A percentile compares a stretch with the other conserved stretches of the same genome.
These are phyloP conservation scores for Pseudognaphalium luteoalbum DNA, from an alignment of 129 eudicot species.

Conservation along the genomic window DNA sequence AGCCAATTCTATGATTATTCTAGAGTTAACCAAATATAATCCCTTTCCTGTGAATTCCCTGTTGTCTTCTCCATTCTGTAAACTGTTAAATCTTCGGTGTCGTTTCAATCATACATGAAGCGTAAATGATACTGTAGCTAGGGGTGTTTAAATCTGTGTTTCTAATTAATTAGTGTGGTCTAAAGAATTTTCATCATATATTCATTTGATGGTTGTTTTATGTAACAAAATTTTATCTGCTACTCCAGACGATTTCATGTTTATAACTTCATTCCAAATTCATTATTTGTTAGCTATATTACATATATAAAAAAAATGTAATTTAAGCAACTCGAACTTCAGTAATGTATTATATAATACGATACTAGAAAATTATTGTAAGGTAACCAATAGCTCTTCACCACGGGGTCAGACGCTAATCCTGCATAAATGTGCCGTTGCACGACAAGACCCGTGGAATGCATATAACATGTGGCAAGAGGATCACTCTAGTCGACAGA, in stretches of 20 bases:
- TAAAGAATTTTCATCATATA: not conserved
- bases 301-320: no score
- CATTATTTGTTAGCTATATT: not conserved
- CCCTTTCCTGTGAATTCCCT: not conserved
- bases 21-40: not conserved
- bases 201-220: not conserved
- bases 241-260: not conserved
- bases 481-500: no score
- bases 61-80: not conserved
- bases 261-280: not conserved
- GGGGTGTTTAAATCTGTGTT: not conserved
- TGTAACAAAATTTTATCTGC: not conserved
- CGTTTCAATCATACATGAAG: conserved; percentile 10
- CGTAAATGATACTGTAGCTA: not conserved
- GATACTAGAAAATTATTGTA: no score
- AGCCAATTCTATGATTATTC: conserved; percentile 9
- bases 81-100: not conserved
- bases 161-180: not conserved
- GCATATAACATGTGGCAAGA: no score
- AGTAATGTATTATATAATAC: no score
- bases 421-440: no score
- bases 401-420: no score
- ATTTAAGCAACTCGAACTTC: no score
- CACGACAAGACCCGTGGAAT: no score
- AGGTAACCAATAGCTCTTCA: no score